Evolutionary conservation across 495 filamentous ascomycete species (phyloP).

Genomic region (Venustampulla echinocandica): DNA sequence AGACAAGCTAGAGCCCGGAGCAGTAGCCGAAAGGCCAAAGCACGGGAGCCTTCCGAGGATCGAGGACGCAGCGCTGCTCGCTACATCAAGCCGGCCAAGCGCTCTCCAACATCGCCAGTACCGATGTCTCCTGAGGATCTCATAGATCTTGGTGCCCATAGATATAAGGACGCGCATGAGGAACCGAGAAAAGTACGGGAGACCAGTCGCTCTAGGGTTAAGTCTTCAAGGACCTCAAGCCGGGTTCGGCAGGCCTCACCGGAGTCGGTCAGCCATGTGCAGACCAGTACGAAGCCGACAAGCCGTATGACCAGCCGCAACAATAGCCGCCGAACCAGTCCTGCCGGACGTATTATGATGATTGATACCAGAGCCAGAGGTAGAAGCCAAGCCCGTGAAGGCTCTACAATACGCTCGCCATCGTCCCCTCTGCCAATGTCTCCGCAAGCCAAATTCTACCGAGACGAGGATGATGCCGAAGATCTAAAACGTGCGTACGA

Average conservation of each 20-base stretch:
- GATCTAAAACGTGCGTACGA: conserved; percentile 52
- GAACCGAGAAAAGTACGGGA: conserved; percentile 11
- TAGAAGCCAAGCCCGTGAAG: conserved; percentile 40
- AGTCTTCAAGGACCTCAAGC: conserved; percentile 18
- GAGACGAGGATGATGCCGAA: conserved; percentile 34
- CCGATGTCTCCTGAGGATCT: conserved; percentile 87
- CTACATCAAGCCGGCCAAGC: conserved; percentile 72
- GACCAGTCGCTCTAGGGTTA: conserved; percentile 16
- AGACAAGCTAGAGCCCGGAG: conserved; percentile 44
- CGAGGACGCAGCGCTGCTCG: conserved; percentile 56
- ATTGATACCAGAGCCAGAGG: conserved; percentile 32
- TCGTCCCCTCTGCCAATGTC: conserved; percentile 71
- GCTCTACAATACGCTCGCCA: conserved; percentile 59
- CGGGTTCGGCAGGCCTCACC: conserved; percentile 19
- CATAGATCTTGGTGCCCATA: conserved; percentile 23
- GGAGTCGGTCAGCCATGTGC: conserved; percentile 28
- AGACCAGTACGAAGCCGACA: conserved; percentile 26
- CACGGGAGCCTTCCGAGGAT: conserved; percentile 56
- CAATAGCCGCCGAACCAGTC: conserved; percentile 42
- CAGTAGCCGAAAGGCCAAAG: conserved; percentile 38
- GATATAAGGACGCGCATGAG: conserved; percentile 10
- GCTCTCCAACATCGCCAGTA: conserved; percentile 81
- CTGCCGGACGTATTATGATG: conserved; percentile 26
- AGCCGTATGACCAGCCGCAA: conserved; percentile 35
- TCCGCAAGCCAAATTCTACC: conserved; percentile 32